Percentiles rank a stretch among this genome's conserved stretches.
These are phyloP conservation scores for Botrytis tulipae DNA, from an alignment of 2,329 filamentous ascomycete species.

Conservation along the genomic window DNA sequence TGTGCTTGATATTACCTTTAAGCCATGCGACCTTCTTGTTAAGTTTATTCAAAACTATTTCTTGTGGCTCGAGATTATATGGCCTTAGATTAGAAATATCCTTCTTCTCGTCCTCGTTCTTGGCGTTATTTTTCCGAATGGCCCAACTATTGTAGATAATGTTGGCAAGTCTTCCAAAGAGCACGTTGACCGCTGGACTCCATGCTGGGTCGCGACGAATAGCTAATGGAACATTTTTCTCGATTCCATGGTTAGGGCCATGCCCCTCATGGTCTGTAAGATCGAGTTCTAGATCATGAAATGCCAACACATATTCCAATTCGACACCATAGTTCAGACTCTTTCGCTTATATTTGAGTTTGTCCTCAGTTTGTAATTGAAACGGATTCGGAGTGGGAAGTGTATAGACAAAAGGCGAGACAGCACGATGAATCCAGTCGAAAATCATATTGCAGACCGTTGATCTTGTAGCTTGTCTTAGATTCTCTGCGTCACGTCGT, in stretches of 20 bases:
- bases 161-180: constrained; percentile 11
- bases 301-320: constrained; percentile 33
- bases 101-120: background rate
- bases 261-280: constrained; percentile 11
- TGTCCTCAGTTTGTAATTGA: background rate
- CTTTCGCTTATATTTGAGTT: background rate
- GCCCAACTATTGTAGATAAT: constrained; percentile 32
- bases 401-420: background rate
- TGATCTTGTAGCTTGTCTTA: background rate
- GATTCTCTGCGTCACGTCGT: background rate
- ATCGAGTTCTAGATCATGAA: constrained; percentile 26
- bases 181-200: constrained; percentile 1
- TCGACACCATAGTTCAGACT: constrained; percentile 29
- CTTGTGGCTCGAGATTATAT: constrained; percentile 26
- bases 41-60: constrained; percentile 24
- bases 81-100: background rate
- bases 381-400: background rate
- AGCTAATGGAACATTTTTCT: constrained; percentile 23
- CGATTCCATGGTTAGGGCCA: constrained; percentile 1
- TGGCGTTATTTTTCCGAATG: background rate
- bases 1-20: background rate
- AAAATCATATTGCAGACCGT: constrained; percentile 1
- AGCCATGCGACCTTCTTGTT: constrained; percentile 13
- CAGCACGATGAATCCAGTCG: background rate
- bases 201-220: constrained; percentile 20